Base-by-base conservation (phyloP, 1,284 basidiomycete species). In the Meira nashicola region DNA sequence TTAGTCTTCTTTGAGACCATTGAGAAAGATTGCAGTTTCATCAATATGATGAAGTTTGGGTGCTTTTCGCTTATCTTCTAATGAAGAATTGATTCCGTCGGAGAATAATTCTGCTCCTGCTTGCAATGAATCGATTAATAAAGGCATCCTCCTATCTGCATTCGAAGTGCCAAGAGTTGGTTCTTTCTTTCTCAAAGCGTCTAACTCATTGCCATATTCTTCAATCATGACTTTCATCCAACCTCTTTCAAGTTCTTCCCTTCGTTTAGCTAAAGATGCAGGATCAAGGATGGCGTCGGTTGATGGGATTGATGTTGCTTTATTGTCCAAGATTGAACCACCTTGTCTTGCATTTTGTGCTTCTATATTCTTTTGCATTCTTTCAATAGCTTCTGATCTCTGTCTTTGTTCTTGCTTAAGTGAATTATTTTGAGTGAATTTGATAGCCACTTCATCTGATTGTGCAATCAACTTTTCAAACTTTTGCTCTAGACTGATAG, bases 21-120 rank as follows among this genome's bases (percentile, higher is more conserved):
- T 3, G 8, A 33, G 28, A 33, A 33, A 33, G 28, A 33, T 33
- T 33, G 3, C 28, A 33, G 28, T 33, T 33, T 33, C 28, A 33
- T 33, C 28, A 4, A 33, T 33, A 8, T 3, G 8, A 33, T 33
- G 28, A 4, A 33, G 8, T 33, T 33, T 33, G 28, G 28, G 28
- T 33, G 28, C 28, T 33, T 8, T 33, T 33, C 28, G 28, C 28
- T 33, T 23, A 15, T 48, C 12, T 12, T 48, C 46, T 48, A 5
- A 14, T 12, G 46, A 48, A 15, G 21, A 7, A 14, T 19, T 48
- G 25, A 14, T 23, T 2, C 46, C 46, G 17, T 33, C 21, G 4
- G 50, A 53, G 25, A 56, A 56, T 44, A 56, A 38, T 17, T 56
- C 55, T 7, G 39, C 11, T n/a, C 55, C 55, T 14, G 55, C 39